Conservation (phyloP, 768 basidiomycete species). For the Boletus eberwhitei region DNA sequence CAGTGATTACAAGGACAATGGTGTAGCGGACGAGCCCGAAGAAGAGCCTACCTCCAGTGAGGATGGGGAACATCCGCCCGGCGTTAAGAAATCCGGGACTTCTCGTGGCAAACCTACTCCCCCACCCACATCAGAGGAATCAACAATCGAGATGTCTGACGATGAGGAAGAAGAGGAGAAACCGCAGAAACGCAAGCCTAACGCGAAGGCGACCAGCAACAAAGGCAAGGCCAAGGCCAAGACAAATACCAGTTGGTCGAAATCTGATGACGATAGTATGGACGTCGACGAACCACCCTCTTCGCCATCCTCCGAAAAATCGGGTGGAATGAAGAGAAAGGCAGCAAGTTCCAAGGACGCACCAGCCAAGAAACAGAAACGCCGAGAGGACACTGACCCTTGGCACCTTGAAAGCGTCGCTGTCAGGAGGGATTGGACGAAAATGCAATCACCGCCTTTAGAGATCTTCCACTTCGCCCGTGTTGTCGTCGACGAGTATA, state of each 20-base stretch:
- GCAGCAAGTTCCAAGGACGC: constrained; percentile 31
- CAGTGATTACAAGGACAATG: constrained; percentile 33
- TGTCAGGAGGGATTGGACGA: constrained; percentile 71
- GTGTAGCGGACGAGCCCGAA: constrained; percentile 38
- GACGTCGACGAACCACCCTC: constrained; percentile 50
- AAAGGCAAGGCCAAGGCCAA: constrained; percentile 23
- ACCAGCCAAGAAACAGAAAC: constrained; percentile 56
- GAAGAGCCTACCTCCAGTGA: constrained; percentile 27
- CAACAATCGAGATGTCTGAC: constrained; percentile 21
- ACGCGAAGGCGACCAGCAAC: constrained; percentile 17
- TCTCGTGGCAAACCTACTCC: constrained; percentile 24
- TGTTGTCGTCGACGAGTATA: constrained; percentile 91
- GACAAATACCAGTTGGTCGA: constrained; percentile 24
- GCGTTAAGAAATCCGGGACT: constrained; percentile 21
- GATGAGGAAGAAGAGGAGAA: constrained; percentile 28
- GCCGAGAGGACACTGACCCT: constrained; percentile 61
- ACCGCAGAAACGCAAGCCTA: constrained; percentile 31
- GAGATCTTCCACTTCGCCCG: constrained; percentile 93
- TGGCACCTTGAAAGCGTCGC: constrained; percentile 67
- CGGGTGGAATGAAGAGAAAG: constrained; percentile 46
- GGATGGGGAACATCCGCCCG: constrained; percentile 19
- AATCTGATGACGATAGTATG: constrained; percentile 47
- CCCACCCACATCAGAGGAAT: constrained; percentile 32
- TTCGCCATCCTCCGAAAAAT: constrained; percentile 34
- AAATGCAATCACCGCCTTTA: constrained; percentile 79